These are phyloP conservation scores for Chlorella sp. DNA, from an alignment of 139 green algal species.

Conservation along the genomic window DNA sequence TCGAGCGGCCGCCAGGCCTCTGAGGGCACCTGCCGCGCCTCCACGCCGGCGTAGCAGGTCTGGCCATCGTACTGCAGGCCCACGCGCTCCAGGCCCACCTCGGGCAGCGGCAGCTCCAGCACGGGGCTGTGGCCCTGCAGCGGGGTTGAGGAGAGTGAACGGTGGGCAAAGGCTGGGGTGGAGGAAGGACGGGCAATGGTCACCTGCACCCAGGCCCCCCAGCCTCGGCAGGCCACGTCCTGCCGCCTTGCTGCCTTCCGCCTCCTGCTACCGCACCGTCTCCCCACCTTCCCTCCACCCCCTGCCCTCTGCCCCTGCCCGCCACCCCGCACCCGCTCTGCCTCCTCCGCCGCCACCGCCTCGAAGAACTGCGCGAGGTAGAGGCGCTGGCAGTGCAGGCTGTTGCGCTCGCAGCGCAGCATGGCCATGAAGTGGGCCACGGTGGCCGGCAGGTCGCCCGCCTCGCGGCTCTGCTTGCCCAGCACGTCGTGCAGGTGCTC, in stretches of 20 bases:
- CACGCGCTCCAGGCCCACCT: constrained; percentile 57
- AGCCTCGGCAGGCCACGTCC: no score
- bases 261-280: no score
- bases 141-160: no score
- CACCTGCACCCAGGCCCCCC: no score
- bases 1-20: constrained; percentile 59
- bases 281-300: no score
- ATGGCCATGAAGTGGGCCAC: constrained; percentile 69
- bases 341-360: constrained; percentile 18
- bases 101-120: constrained; percentile 67
- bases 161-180: no score
- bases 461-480: constrained; percentile 62
- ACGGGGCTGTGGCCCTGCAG: constrained; percentile 39
- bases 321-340: constrained; percentile 17
- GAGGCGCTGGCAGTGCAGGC: constrained; percentile 59
- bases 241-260: no score
- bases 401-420: constrained; percentile 55
- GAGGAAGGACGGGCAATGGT: no score
- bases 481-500: constrained; percentile 91
- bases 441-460: constrained; percentile 51
- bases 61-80: constrained; percentile 67
- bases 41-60: constrained; percentile 52
- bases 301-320: not conserved
- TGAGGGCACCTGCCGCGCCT: constrained; percentile 33
- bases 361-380: constrained; percentile 80